Percentiles rank a stretch among this genome's conserved stretches.
phyloP scores from a whole-genome alignment of 768 basidiomycete species.

The Lactarius vividus region DNA sequence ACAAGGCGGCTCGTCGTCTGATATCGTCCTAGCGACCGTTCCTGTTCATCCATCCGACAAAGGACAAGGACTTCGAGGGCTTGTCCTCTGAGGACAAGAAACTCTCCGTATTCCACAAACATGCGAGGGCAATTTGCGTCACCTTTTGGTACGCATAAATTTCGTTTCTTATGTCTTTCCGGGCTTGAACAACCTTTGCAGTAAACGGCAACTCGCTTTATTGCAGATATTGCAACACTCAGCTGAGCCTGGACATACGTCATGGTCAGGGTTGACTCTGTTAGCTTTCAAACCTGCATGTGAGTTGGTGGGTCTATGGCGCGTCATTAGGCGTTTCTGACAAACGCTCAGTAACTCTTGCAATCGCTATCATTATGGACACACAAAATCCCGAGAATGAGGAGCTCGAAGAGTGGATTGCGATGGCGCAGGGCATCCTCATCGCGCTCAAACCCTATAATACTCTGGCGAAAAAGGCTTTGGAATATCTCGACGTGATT shows the following conservation, averaged over 20 bases:
- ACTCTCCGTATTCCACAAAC: slow-evolving; percentile 19
- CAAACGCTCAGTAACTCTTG: slow-evolving; percentile 25
- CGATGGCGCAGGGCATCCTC: slow-evolving; percentile 26
- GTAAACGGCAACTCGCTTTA: slow-evolving; percentile 28
- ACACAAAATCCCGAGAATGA: slow-evolving; percentile 27
- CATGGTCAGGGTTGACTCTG: slow-evolving; percentile 24
- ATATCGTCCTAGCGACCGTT: slow-evolving; percentile 24
- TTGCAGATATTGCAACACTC: slow-evolving; percentile 21
- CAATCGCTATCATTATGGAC: slow-evolving; percentile 32
- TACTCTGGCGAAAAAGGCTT: slow-evolving; percentile 25
- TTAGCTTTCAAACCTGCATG: slow-evolving; percentile 26
- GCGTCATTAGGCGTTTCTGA: background rate
- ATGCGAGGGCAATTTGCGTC: slow-evolving; percentile 25
- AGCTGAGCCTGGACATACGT: slow-evolving; percentile 3
- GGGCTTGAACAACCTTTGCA: slow-evolving; percentile 1
- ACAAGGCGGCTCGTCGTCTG: background rate
- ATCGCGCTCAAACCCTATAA: slow-evolving; percentile 21
- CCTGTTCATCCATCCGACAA: slow-evolving; percentile 25
- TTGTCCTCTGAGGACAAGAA: slow-evolving; percentile 21
- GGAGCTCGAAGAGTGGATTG: slow-evolving; percentile 32
- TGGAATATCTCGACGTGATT: slow-evolving; percentile 26
- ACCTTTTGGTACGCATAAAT: slow-evolving; percentile 15
- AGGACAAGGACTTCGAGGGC: slow-evolving; percentile 16
- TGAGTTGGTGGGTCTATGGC: slow-evolving; percentile 13
- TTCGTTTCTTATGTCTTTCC: background rate